Conservation (phyloP, 2,329 filamentous ascomycete genomes). For the Anisogramma anomala region DNA sequence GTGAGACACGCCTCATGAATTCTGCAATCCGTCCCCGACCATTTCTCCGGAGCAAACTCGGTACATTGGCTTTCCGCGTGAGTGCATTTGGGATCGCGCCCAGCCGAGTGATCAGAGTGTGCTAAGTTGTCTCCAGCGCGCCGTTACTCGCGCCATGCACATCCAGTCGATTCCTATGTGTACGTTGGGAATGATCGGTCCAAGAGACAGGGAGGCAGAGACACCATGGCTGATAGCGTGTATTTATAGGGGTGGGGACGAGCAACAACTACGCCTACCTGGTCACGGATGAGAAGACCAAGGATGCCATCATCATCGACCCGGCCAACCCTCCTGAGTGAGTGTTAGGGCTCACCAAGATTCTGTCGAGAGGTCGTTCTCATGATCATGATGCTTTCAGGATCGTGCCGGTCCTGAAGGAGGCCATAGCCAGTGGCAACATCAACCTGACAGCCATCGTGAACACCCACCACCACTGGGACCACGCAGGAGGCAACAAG, state of each 20-base stretch:
- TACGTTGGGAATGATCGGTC: slow-evolving; percentile 36
- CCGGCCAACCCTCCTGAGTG: slow-evolving; percentile 70
- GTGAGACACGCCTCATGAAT: slow-evolving; percentile 32
- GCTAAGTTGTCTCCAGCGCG: slow-evolving; percentile 19
- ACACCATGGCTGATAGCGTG: too few relatives aligned
- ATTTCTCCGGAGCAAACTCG: slow-evolving; percentile 23
- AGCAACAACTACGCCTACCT: slow-evolving; percentile 81
- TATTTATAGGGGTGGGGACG: slow-evolving; percentile 66
- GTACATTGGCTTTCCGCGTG: slow-evolving; percentile 21
- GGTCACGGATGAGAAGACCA: slow-evolving; percentile 65
- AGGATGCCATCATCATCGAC: slow-evolving; percentile 69
- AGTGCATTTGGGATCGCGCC: slow-evolving; percentile 14
- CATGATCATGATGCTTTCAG: slow-evolving; percentile 31
- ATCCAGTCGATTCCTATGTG: slow-evolving; percentile 84
- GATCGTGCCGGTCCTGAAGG: slow-evolving; percentile 54
- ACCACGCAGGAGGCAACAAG: slow-evolving; percentile 86
- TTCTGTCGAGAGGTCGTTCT: background rate
- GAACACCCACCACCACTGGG: slow-evolving; percentile 94
- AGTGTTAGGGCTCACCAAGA: slow-evolving; percentile 19
- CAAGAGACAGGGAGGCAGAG: too few relatives aligned
- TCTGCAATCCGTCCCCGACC: slow-evolving; percentile 27
- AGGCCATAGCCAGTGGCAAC: slow-evolving; percentile 56
- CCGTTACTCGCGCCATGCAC: slow-evolving; percentile 54
- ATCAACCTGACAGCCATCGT: slow-evolving; percentile 83
- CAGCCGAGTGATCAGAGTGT: background rate